Evolutionary conservation across 441 rosid genomes (phyloP).

Genomic region (Brassica balearica): DNA sequence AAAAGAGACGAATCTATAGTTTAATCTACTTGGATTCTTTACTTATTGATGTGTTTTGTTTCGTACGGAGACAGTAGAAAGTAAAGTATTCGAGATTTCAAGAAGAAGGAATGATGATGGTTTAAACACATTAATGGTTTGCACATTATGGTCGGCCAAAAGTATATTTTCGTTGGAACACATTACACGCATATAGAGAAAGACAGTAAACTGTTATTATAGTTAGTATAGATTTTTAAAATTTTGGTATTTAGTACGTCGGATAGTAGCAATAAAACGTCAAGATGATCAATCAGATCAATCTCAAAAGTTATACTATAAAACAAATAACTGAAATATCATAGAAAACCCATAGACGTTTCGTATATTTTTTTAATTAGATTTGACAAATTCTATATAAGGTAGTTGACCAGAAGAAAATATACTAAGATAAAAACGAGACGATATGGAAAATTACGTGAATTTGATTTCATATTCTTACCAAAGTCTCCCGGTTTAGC

Average conservation of each 20-base stretch:
- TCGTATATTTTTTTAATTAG: no score
- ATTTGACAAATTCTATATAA: no score
- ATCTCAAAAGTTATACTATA: not conserved
- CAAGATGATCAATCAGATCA: not conserved
- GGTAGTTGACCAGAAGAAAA: no score
- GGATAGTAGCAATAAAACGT: not conserved
- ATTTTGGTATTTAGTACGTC: not conserved
- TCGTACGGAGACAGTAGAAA: not conserved
- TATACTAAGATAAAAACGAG: no score
- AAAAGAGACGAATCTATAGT: not conserved
- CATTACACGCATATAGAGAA: not conserved
- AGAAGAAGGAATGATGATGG: constrained; percentile 22
- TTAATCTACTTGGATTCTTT: constrained; percentile 2
- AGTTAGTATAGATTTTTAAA: not conserved
- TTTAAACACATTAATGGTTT: constrained; percentile 20
- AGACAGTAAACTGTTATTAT: not conserved
- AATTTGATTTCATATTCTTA: not conserved
- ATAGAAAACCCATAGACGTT: not conserved
- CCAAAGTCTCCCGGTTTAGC: not conserved
- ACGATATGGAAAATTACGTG: no score
- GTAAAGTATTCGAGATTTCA: not conserved
- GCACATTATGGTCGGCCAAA: constrained; percentile 20
- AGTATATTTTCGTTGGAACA: not conserved
- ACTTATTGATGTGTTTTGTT: constrained; percentile 1
- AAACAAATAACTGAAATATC: not conserved